phyloP scores from a whole-genome alignment of 352 stramenopile species.

The Phytophthora syringae region DNA sequence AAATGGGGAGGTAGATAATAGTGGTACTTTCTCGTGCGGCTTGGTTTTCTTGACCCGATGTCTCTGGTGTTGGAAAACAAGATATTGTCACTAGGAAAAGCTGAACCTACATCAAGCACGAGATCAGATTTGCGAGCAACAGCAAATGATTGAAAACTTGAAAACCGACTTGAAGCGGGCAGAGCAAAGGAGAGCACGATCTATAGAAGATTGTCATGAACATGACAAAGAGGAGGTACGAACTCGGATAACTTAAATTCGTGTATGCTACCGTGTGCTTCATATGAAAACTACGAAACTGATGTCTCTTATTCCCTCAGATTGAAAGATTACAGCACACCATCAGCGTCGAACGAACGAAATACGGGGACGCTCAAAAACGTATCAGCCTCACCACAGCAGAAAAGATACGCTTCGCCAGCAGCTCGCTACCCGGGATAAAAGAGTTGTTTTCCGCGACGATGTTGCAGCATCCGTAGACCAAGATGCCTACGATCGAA shows the following conservation, averaged over 20 bases:
- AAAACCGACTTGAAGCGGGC: constrained; percentile 47
- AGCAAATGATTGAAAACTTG: constrained; percentile 65
- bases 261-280: neutral
- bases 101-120: constrained; percentile 43
- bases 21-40: constrained; percentile 2
- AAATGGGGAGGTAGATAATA: constrained; percentile 40
- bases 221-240: constrained; percentile 48
- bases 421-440: constrained; percentile 12
- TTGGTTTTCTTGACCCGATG: neutral
- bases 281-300: neutral
- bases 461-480: constrained; percentile 6
- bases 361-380: constrained; percentile 17
- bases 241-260: neutral
- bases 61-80: constrained; percentile 3
- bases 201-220: constrained; percentile 22
- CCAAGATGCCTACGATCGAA: constrained; percentile 17
- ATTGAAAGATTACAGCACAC: constrained; percentile 30
- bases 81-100: constrained; percentile 50
- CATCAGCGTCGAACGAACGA: constrained; percentile 20
- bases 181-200: constrained; percentile 16
- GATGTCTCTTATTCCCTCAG: constrained; percentile 17
- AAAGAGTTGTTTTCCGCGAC: neutral
- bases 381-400: constrained; percentile 10
- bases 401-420: constrained; percentile 33
- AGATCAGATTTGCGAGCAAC: constrained; percentile 68